Evolutionary conservation across 1,284 basidiomycete genomes (phyloP).

Genomic region (Pseudozyma thailandica): DNA sequence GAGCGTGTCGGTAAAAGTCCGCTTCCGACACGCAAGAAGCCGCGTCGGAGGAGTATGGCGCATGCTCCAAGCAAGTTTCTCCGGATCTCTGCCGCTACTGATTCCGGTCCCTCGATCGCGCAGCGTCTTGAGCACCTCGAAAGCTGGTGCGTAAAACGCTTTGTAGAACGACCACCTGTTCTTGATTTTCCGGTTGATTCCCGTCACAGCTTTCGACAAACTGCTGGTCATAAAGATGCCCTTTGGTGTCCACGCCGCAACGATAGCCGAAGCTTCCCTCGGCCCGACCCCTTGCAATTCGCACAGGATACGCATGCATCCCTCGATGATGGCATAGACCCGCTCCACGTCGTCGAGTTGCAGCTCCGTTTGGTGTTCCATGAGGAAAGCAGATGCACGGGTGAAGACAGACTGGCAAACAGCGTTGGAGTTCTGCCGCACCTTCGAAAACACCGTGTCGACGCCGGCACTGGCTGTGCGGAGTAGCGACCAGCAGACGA

Average conservation of each 20-base stretch:
- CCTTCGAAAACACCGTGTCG: too few species aligned
- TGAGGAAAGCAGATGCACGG: too few species aligned
- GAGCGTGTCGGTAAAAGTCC: too few species aligned
- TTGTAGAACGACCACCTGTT: not conserved
- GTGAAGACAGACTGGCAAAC: too few species aligned
- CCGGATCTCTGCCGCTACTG: not conserved
- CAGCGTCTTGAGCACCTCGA: not conserved
- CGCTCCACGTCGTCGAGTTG: too few species aligned
- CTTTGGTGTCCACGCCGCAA: constrained; percentile 1
- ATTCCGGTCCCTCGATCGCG: not conserved
- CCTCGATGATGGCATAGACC: not conserved
- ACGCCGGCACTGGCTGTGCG: too few species aligned
- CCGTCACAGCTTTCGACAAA: not conserved
- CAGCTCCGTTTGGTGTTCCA: too few species aligned
- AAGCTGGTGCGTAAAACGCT: not conserved
- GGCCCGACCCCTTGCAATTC: not conserved
- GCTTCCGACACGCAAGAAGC: too few species aligned
- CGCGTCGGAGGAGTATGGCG: too few species aligned
- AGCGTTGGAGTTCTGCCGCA: too few species aligned
- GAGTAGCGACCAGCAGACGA: too few species aligned
- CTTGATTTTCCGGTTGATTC: not conserved
- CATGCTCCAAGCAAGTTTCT: constrained; percentile 5
- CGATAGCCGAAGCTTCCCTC: not conserved
- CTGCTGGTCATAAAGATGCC: not conserved
- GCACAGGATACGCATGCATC: not conserved